Evolutionary conservation across 441 rosid species (phyloP).

Genomic region (Pelargonium australe): DNA sequence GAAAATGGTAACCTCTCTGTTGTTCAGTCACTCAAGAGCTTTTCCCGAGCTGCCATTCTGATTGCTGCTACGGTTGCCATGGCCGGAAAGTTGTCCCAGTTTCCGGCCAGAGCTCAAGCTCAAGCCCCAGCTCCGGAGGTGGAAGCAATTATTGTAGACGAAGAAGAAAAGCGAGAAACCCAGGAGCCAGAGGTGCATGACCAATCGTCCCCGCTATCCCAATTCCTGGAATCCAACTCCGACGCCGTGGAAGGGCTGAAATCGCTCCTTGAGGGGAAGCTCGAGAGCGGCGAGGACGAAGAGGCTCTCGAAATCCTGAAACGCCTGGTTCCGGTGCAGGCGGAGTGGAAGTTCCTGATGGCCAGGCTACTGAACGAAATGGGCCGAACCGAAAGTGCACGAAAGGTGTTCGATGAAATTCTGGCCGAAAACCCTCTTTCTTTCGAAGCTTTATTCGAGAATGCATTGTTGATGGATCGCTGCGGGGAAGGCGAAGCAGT

Average conservation of each 20-base stretch:
- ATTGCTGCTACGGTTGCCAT: conserved; percentile 41
- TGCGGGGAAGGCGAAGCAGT: conserved; percentile 74
- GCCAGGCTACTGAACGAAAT: conserved; percentile 54
- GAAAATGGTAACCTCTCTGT: conserved; percentile 15
- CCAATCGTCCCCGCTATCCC: conserved; percentile 33
- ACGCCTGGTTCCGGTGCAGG: conserved; percentile 48
- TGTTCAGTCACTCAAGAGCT: conserved; percentile 32
- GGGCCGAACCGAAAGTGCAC: conserved; percentile 57
- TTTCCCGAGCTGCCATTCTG: conserved; percentile 43
- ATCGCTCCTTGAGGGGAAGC: conserved; percentile 59
- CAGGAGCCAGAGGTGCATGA: conserved; percentile 13
- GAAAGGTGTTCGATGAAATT: conserved; percentile 78
- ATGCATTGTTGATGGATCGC: conserved; percentile 76
- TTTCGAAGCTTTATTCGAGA: conserved; percentile 84
- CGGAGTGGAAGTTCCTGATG: conserved; percentile 77
- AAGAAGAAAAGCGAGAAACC: conserved; percentile 15
- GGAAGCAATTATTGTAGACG: conserved; percentile 27
- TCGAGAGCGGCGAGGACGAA: conserved; percentile 63
- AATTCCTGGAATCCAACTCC: conserved; percentile 43
- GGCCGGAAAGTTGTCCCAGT: conserved; percentile 34
- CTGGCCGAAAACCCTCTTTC: conserved; percentile 56
- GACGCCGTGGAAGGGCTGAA: conserved; percentile 55
- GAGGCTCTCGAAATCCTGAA: conserved; percentile 53
- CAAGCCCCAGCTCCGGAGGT: conserved; percentile 24
- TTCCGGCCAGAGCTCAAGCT: conserved; percentile 49